A percentile compares a stretch with the other conserved stretches of the same genome.
Evolutionary conservation across 202 grass and related monocot genomes (phyloP).

Genomic region (Elaeis oleifera): DNA sequence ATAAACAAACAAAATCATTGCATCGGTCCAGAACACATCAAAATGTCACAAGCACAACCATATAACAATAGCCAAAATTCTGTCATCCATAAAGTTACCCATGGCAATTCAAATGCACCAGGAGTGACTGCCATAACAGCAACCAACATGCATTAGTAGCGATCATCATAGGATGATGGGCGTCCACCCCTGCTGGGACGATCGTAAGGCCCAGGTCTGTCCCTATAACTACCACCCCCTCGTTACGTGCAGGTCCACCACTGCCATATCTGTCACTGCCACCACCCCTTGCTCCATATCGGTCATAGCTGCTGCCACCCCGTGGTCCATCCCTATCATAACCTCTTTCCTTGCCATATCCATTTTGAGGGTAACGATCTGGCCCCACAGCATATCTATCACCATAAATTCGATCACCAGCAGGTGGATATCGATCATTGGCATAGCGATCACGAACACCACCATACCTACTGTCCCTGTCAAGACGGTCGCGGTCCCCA

Average conservation of each 20-base stretch:
- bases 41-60: too few relatives aligned
- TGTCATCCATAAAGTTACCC: too few relatives aligned
- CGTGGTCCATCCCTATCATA: too few relatives aligned
- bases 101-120: too few relatives aligned
- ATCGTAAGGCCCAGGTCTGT: constrained; percentile 70
- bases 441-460: constrained; percentile 62
- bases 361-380: constrained; percentile 61
- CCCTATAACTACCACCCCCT: constrained; percentile 55
- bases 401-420: constrained; percentile 59
- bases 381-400: constrained; percentile 55
- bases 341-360: constrained; percentile 62
- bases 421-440: constrained; percentile 54
- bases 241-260: constrained; percentile 60
- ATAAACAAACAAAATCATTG: too few relatives aligned
- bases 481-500: constrained; percentile 46
- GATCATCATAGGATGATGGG: constrained; percentile 39
- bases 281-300: constrained; percentile 31
- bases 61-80: too few relatives aligned
- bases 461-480: constrained; percentile 50
- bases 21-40: too few relatives aligned
- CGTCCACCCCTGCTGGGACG: constrained; percentile 54
- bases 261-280: constrained; percentile 32
- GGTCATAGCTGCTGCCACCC: constrained; percentile 27
- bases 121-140: not conserved
- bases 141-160: constrained; percentile 38